Evolutionary conservation across 768 basidiomycete species (phyloP).

Genomic region (Candolleomyces eurysporus): DNA sequence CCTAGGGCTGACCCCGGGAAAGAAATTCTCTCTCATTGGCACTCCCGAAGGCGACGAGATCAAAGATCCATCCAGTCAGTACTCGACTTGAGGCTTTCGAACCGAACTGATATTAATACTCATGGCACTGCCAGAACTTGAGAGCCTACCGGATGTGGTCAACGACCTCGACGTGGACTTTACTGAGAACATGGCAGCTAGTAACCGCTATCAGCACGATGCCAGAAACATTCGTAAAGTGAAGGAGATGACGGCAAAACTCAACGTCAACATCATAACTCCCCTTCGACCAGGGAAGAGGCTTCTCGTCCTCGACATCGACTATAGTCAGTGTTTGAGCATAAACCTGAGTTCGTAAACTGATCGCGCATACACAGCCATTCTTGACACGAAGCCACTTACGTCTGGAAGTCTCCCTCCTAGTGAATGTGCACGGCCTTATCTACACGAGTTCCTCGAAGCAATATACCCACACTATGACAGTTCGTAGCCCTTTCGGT

Average conservation of each 20-base stretch:
- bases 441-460: constrained; percentile 82
- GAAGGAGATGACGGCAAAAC: constrained; percentile 63
- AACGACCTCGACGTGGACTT: constrained; percentile 87
- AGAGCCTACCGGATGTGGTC: constrained; percentile 63
- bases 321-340: constrained; percentile 61
- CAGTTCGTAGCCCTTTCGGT: constrained; percentile 34
- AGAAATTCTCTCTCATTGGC: constrained; percentile 84
- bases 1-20: constrained; percentile 53
- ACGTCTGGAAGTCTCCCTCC: constrained; percentile 81
- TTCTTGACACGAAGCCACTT: constrained; percentile 81
- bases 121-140: constrained; percentile 46
- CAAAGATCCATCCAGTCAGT: constrained; percentile 69
- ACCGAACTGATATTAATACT: background rate
- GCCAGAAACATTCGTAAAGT: constrained; percentile 81
- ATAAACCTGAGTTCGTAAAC: background rate
- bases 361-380: constrained; percentile 45
- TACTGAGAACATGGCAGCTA: constrained; percentile 54
- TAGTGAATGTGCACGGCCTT: constrained; percentile 77
- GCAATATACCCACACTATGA: constrained; percentile 82
- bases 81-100: background rate
- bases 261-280: constrained; percentile 70
- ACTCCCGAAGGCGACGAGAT: constrained; percentile 85
- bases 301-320: constrained; percentile 83
- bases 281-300: constrained; percentile 75
- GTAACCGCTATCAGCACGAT: constrained; percentile 67